These are phyloP conservation scores for Dionaea muscipula DNA, from an alignment of 179 eudicot genomes.

Conservation along the genomic window DNA sequence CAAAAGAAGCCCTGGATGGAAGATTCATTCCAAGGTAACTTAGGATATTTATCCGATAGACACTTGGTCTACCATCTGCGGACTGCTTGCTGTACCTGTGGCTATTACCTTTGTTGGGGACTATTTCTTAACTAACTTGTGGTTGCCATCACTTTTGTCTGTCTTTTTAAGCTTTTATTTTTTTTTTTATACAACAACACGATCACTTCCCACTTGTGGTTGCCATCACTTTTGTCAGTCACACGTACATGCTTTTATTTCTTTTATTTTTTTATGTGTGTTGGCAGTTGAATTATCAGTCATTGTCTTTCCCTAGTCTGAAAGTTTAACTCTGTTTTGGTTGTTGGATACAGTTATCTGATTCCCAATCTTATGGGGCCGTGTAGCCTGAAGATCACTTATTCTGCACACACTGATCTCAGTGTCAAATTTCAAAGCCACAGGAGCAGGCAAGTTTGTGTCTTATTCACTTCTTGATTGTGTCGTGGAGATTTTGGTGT, in stretches of 20 bases:
- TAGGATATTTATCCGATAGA: conserved; percentile 28
- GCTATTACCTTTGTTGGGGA: conserved; percentile 20
- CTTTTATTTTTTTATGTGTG: too few relatives aligned
- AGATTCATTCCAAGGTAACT: conserved; percentile 96
- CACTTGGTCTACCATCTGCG: conserved; percentile 20
- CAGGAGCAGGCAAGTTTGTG: conserved; percentile 65
- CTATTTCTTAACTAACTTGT: conserved; percentile 29
- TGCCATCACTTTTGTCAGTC: too few relatives aligned
- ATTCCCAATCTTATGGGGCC: conserved; percentile 80
- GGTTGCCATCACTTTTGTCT: too few relatives aligned
- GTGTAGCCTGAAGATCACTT: conserved; percentile 68
- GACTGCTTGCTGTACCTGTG: conserved; percentile 29
- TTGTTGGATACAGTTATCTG: conserved; percentile 40
- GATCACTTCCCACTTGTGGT: too few relatives aligned
- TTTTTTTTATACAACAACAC: too few relatives aligned
- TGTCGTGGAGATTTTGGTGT: neutral
- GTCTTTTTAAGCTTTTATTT: too few relatives aligned
- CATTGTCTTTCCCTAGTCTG: neutral
- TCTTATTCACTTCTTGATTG: neutral
- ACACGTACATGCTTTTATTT: too few relatives aligned
- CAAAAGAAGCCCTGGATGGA: conserved; percentile 93
- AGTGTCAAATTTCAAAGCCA: conserved; percentile 92
- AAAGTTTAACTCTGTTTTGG: neutral
- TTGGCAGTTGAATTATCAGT: too few relatives aligned
- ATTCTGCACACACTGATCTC: conserved; percentile 90